These are phyloP conservation scores for Fulvia fulva DNA, from an alignment of 2,329 filamentous ascomycete species.

Conservation along the genomic window DNA sequence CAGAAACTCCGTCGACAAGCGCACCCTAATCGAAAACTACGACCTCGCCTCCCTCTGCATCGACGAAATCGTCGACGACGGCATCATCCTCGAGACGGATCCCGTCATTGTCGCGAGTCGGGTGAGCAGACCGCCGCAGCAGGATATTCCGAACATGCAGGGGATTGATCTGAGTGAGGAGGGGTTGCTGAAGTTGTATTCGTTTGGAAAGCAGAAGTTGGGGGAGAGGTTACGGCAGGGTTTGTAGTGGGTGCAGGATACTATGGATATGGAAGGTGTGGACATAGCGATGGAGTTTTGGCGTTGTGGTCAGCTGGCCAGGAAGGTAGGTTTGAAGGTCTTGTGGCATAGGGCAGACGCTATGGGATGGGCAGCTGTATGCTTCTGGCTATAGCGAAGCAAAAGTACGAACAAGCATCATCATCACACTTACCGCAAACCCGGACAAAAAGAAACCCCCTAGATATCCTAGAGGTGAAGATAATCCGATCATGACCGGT, in stretches of 20 bases:
- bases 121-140: conserved; percentile 84
- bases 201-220: conserved; percentile 87
- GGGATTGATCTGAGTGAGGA: conserved; percentile 95
- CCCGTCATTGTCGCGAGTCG: conserved; percentile 88
- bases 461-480: no score
- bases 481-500: no score
- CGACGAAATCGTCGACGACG: conserved; percentile 92
- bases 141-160: conserved; percentile 83
- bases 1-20: conserved; percentile 94
- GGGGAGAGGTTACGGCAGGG: conserved; percentile 87
- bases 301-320: neutral
- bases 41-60: conserved; percentile 90
- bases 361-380: neutral
- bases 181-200: conserved; percentile 87
- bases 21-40: conserved; percentile 98
- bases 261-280: neutral
- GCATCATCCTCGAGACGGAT: conserved; percentile 95
- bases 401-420: no score
- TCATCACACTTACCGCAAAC: no score
- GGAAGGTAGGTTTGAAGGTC: neutral
- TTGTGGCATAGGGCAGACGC: neutral
- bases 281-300: neutral
- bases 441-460: no score
- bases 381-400: no score
- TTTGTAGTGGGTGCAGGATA: conserved; percentile 46